Base-by-base conservation (phyloP, 1,284 basidiomycete genomes). In the Hortiboletus rubellus region DNA sequence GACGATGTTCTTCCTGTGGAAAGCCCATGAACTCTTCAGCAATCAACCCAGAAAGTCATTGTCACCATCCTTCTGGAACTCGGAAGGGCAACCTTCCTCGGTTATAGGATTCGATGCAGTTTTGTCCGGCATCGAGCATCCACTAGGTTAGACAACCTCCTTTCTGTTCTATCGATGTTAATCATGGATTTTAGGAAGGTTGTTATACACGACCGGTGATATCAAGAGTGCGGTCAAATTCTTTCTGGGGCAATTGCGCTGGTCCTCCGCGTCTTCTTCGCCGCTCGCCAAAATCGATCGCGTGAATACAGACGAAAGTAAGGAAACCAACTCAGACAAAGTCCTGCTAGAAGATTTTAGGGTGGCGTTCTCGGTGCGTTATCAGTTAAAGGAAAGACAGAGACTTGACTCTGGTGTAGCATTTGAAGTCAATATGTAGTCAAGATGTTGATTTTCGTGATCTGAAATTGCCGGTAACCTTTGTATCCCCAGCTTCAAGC, bases 201-300 rank as follows among this genome's bases (percentile, higher is more conserved):
- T 92, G 50, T 71, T 90, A 53, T 92, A 92, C 65, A 89, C 87
- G 0, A 90, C 86, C 27, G 91, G 91, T 9, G 84, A 91, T 66
- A 81, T 86, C 17, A 76, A 79, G 53, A 81, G 79, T 18, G 88
- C 90, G n/a, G 83, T 92, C 46, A 75, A 76, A 44, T 77, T 83
- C 52, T 92, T 92, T 69, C 71, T 91, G 18, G 80, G 79, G 6
- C 74, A 91, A 30, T 74, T 92, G 54, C 52, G 62, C 34, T 50
- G 61, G 53, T 71, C 74, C 10, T 60, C 66, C 5, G 57, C 63
- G 38, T 61, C 63, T 12, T 58, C 63, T 18, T 60, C 58, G 27
- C 54, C 61, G 7, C 57, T 58, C 15, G 46, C 63, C 34, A 65
- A 60, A 36, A 60, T 56, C 5, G 60, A 65, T 36, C 58, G 44